Evolutionary conservation across 257 asterid species (phyloP).

Genomic region (Striga asiatica): DNA sequence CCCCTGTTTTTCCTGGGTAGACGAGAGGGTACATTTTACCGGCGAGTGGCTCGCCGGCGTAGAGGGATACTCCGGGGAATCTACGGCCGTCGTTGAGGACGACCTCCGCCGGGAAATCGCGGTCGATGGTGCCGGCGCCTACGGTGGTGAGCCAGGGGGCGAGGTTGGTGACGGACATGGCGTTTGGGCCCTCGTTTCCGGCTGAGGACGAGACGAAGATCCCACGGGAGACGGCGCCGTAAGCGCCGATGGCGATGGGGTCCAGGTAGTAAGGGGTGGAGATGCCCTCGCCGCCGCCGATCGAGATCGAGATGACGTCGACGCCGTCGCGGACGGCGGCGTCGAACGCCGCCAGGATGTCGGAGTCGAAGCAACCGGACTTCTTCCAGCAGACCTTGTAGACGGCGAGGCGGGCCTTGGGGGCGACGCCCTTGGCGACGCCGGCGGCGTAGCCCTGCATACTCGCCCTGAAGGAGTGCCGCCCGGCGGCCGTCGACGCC

Average conservation of each 20-base stretch:
- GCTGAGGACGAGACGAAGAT: slow-evolving; percentile 88
- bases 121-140: slow-evolving; percentile 90
- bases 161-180: slow-evolving; percentile 86
- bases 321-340: slow-evolving; percentile 88
- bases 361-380: slow-evolving; percentile 95
- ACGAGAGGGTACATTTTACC: slow-evolving; percentile 66
- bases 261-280: slow-evolving; percentile 94
- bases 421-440: slow-evolving; percentile 93
- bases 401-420: slow-evolving; percentile 78
- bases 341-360: slow-evolving; percentile 90
- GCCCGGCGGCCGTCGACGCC: slow-evolving; percentile 96
- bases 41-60: slow-evolving; percentile 57
- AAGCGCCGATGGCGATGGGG: slow-evolving; percentile 92
- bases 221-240: slow-evolving; percentile 95
- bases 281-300: slow-evolving; percentile 91
- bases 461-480: slow-evolving; percentile 65
- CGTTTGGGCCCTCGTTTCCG: slow-evolving; percentile 94
- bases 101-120: slow-evolving; percentile 79
- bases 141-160: slow-evolving; percentile 98
- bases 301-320: slow-evolving; percentile 82
- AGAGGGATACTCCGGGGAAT: slow-evolving; percentile 68
- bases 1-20: slow-evolving; percentile 82
- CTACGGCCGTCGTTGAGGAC: slow-evolving; percentile 55
- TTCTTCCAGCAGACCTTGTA: slow-evolving; percentile 93
- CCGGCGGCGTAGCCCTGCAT: slow-evolving; percentile 94